Conservation (phyloP, 495 filamentous ascomycete species). For the Neurospora terricola region DNA sequence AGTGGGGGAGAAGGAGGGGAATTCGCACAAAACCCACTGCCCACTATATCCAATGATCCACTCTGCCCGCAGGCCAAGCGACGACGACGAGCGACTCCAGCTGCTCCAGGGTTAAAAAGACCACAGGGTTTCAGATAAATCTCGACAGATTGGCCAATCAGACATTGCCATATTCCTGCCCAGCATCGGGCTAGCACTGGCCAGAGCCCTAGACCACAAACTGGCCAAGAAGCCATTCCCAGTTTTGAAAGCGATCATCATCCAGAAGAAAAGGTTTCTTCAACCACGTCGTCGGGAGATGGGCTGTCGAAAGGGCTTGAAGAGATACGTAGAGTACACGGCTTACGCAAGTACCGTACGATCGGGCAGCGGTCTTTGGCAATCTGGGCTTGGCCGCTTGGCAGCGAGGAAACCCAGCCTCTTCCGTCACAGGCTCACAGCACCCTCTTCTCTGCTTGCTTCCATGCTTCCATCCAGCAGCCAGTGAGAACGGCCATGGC, state of each 20-base stretch:
- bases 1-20: background rate
- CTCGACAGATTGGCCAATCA: background rate
- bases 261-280: background rate
- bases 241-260: background rate
- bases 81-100: background rate
- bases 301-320: background rate
- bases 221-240: background rate
- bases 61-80: background rate
- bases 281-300: background rate
- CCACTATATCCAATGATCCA: background rate
- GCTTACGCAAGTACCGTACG: background rate
- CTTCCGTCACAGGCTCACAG: background rate
- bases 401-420: background rate
- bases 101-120: background rate
- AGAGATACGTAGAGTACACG: background rate
- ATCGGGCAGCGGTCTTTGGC: background rate
- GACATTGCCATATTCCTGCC: background rate
- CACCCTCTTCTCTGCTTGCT: background rate
- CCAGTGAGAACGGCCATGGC: background rate
- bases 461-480: background rate
- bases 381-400: background rate
- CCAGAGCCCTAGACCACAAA: background rate
- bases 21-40: background rate
- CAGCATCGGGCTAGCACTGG: background rate
- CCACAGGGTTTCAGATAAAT: background rate